Evolutionary conservation across 768 basidiomycete species (phyloP), one percentile per base, ranked within the genome.

Genomic region (Fomitopsis pulvina): DNA sequence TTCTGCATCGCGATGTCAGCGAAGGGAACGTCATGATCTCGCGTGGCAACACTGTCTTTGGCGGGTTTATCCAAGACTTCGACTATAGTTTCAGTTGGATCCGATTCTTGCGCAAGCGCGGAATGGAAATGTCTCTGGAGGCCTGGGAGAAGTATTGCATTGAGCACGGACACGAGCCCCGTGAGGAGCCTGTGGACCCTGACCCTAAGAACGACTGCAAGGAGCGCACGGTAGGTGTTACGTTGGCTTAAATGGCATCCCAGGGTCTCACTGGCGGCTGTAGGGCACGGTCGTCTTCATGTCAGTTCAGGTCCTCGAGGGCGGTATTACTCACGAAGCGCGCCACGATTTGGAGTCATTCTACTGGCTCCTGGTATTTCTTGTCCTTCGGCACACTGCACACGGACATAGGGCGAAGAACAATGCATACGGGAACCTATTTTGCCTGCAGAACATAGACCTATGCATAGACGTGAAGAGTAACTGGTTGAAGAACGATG

Each of bases 351-450:
- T 52, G 28, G 51, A 52, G 30, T 52, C 51, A 1, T 52, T 52
- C 51, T 52, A 52, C 20, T 52, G 51, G 51, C 29, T 52, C 28
- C 18, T 52, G 2, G 8, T 55, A 4, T 55, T 50, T 48, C 20
- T 52, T n/a, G 26, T 52, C 12, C 42, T 55, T 1, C 51, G 48
- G 6, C 51, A 52, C 34, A 50, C 51, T 3, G 16, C 32, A 1
- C 89, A 92, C 64, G 71, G 71, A 0, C 88, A 87, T 42, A 87
- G 70, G 26, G 73, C 64, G 8, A 67, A 70, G 37, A 91, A 71
- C 38, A 82, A 62, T 5, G 68, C 61, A 65, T 91, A 85, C 0
- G 85, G 78, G 47, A 92, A 79, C 34, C 75, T 32, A 28, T 70
- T n/a, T 66, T 79, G 40, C 40, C 37, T 72, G 68, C 61, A 34